Evolutionary conservation across 805 yeast genomes (phyloP), one percentile per base, ranked within the genome.

Genomic region (Suhomyces sp.): DNA sequence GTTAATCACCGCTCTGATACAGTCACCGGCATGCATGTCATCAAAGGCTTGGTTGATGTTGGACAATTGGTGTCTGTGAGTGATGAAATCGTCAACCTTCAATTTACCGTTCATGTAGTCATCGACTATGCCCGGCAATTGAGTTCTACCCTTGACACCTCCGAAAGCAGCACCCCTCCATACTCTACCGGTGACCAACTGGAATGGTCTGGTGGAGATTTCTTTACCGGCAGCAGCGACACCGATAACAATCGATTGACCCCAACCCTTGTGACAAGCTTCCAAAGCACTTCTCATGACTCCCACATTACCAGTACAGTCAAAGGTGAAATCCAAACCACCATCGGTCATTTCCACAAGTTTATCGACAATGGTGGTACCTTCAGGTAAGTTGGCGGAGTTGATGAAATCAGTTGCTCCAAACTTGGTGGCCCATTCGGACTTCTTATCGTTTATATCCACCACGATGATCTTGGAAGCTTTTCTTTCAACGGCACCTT

Each of bases 121-220:
- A 53, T 89, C 86, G 52, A 94, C 96, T 53, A 92, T 79, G 19
- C 84, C 89, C 47, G 96, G 97, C 78, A 94, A 82, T 77, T 94
- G 97, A 40, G 97, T 69, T 78, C 97, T 87, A 68, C 99, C 98
- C 77, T 94, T 94, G 67, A 94, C 91, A 71, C 98, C 99, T 65
- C 99, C 99, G 63, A 90, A 94, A n/a, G 99, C 99, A 66, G 96
- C 89, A 63, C 99, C 99, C 72, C 83, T 88, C 98, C 99, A 93
- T 49, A 89, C 96, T 76, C 99, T 86, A 62, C 99, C 99, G 41
- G 98, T 94, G 58, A 94, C 98, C 72, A 94, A 83, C 79, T 93
- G 98, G 89, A 94, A 94, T 55, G 99, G 99, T 75, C 98, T 85
- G 46, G 98, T 94, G 53, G 96, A 75, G 58, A 96, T 92, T 76